Evolutionary conservation across 2,329 filamentous ascomycete species (phyloP), one percentile per base, ranked within the genome.

Genomic region (Colletotrichum siamense): DNA sequence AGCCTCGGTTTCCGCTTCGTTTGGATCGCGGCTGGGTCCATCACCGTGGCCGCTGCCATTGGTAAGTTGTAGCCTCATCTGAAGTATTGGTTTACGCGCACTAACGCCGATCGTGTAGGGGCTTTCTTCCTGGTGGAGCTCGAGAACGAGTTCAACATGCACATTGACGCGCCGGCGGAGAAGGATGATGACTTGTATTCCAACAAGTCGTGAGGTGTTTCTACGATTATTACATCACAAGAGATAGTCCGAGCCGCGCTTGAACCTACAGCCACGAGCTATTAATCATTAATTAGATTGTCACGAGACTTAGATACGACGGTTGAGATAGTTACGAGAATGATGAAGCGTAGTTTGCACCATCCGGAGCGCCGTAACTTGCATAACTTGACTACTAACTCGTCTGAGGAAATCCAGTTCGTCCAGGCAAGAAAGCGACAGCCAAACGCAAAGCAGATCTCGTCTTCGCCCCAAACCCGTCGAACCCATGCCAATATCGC

Each of bases 101-200:
- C 32, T n/a, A 22, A 59, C 4, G 18, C 1, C 5, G 2, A 7
- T 52, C 18, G 1, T 15, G 1, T 2, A 71, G 69, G 30, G 3
- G 57, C 69, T 34, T 36, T 39, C 18, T 71, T 71, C 24, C 3
- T 86, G 12, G 73, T 82, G 13, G 84, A 86, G 62, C 83, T 81
- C 2, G 79, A 77, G 10, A 80, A 82, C 68, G 84, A 85, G 57
- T 85, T 86, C 76, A 86, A 84, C 74, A 84, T 81, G 77, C 82
- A 81, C 49, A 84, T 86, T 36, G 84, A 86, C 68, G 82, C 81
- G 24, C 84, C 84, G 3, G 79, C 83, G 5, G 84, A 85, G 76
- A 82, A 83, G 70, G 81, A 82, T 24, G 79, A 82, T 5, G 49
- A 61, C 9, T 59, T 71, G 15, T 69, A 59, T 18, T 61, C 52